Conservation (phyloP, 805 yeast genomes). For the Barnettozyma salicaria region DNA sequence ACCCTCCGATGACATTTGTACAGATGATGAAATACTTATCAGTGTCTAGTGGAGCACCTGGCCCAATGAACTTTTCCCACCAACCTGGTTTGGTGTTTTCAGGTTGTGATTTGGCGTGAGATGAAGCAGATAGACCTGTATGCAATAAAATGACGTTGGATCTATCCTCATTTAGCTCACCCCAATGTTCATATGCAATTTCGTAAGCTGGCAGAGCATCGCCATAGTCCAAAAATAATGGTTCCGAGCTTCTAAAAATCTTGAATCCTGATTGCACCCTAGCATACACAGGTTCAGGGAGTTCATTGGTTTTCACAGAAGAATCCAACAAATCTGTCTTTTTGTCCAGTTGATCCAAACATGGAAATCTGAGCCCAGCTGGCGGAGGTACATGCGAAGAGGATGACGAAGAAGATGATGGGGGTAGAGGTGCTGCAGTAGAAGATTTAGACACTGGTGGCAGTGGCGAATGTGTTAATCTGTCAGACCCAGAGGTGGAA, state of each 20-base stretch:
- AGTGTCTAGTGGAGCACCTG: slow-evolving; percentile 73
- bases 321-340: slow-evolving; percentile 33
- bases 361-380: slow-evolving; percentile 66
- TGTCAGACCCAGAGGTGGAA: too few species aligned
- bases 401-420: too few species aligned
- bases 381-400: slow-evolving; percentile 35
- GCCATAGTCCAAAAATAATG: slow-evolving; percentile 76
- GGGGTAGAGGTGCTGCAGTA: too few species aligned
- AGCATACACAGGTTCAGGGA: slow-evolving; percentile 85
- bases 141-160: slow-evolving; percentile 77
- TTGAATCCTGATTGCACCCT: slow-evolving; percentile 64
- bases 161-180: slow-evolving; percentile 51
- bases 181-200: slow-evolving; percentile 95
- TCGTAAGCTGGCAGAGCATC: slow-evolving; percentile 67
- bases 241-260: slow-evolving; percentile 45
- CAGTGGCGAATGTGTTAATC: too few species aligned
- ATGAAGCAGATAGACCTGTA: slow-evolving; percentile 89
- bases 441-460: too few species aligned
- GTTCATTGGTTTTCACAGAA: slow-evolving; percentile 32
- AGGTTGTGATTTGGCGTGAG: slow-evolving; percentile 82
- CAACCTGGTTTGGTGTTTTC: slow-evolving; percentile 73
- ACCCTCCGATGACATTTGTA: slow-evolving; percentile 90
- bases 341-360: slow-evolving; percentile 70
- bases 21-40: slow-evolving; percentile 76
- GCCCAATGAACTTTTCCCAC: slow-evolving; percentile 95